phyloP scores from a whole-genome alignment of 768 basidiomycete genomes.

The Tricholoma matsutake region DNA sequence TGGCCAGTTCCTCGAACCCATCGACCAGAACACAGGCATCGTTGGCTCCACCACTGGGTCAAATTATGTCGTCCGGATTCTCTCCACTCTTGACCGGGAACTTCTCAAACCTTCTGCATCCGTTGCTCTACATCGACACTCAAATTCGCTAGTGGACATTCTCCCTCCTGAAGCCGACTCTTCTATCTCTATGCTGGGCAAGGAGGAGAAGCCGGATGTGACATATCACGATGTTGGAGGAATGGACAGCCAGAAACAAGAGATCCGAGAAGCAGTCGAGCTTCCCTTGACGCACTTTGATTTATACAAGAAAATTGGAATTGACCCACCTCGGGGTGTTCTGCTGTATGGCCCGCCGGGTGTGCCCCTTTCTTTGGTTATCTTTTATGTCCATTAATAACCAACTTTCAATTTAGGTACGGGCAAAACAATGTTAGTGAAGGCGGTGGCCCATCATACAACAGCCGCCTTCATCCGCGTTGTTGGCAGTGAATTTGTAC shows the following conservation, averaged over 20 bases:
- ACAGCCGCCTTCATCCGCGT: slow-evolving; percentile 98
- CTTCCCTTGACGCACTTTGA: slow-evolving; percentile 96
- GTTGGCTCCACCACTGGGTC: slow-evolving; percentile 97
- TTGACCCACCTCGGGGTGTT: slow-evolving; percentile 97
- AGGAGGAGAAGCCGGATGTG: slow-evolving; percentile 95
- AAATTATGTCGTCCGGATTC: slow-evolving; percentile 96
- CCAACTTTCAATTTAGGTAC: slow-evolving; percentile 58
- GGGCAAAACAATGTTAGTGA: slow-evolving; percentile 98
- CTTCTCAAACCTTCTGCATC: slow-evolving; percentile 95
- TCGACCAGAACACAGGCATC: slow-evolving; percentile 95
- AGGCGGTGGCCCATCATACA: slow-evolving; percentile 98
- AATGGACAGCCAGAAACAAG: slow-evolving; percentile 97
- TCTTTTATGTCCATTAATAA: not conserved
- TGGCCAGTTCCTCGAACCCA: slow-evolving; percentile 98
- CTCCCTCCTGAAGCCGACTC: slow-evolving; percentile 98
- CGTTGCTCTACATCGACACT: slow-evolving; percentile 98
- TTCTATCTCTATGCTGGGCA: slow-evolving; percentile 90
- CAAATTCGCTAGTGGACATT: slow-evolving; percentile 97
- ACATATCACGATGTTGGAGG: slow-evolving; percentile 94
- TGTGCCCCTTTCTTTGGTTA: slow-evolving; percentile 26
- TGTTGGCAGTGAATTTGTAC: slow-evolving; percentile 97
- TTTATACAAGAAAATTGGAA: slow-evolving; percentile 98
- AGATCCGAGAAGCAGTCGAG: slow-evolving; percentile 98
- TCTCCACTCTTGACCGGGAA: slow-evolving; percentile 96
- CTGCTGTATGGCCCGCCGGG: slow-evolving; percentile 96